phyloP scores from a whole-genome alignment of 179 eudicot species.

The Corrigiola litoralis region DNA sequence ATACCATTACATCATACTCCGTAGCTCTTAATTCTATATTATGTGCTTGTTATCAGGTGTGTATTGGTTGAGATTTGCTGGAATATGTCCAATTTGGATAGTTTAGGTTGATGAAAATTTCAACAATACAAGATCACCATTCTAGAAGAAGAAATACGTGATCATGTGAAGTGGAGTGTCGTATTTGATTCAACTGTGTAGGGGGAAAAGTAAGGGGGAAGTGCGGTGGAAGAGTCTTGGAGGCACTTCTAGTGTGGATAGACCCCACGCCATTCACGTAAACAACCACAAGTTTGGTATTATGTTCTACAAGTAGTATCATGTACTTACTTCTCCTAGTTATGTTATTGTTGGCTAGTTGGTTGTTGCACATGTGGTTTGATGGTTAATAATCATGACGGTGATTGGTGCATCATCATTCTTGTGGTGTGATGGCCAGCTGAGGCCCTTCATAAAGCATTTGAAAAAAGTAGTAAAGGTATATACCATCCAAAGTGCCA shows the following conservation, averaged over 20 bases:
- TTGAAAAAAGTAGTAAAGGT: background rate
- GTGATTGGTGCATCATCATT: conserved; percentile 16
- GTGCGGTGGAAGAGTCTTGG: too few species aligned
- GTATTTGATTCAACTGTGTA: background rate
- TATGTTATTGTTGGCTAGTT: too few species aligned
- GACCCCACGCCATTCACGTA: too few species aligned
- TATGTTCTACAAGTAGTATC: too few species aligned
- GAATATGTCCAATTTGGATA: too few species aligned
- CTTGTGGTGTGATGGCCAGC: conserved; percentile 7
- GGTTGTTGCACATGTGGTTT: conserved; percentile 3
- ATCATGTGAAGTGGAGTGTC: background rate
- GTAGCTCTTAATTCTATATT: background rate
- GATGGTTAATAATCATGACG: conserved; percentile 13
- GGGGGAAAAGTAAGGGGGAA: background rate
- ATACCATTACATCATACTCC: background rate
- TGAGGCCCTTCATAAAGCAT: conserved; percentile 2
- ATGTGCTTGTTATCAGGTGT: background rate
- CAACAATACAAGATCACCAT: background rate
- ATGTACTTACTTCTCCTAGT: too few species aligned
- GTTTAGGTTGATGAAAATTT: background rate
- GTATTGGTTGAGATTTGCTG: background rate
- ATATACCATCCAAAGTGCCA: background rate
- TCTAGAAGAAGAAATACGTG: background rate
- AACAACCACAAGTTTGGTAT: too few species aligned
- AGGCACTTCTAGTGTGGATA: too few species aligned